Evolutionary conservation across 176 grass and related monocot species (phyloP).

Genomic region (Cymbopogon citratus): DNA sequence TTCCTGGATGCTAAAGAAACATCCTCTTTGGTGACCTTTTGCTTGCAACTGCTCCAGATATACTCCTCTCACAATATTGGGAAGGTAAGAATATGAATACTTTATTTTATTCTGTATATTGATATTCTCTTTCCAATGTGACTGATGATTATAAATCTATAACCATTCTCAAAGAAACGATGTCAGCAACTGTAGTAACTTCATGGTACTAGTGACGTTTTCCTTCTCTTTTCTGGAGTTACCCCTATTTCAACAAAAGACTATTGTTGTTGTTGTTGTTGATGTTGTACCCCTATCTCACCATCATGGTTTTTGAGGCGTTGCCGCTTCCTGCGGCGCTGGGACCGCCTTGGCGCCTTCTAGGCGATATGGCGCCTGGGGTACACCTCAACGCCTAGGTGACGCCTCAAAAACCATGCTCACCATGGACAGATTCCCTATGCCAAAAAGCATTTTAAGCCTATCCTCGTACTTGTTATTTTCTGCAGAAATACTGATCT

Average conservation of each 20-base stretch:
- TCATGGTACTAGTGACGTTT: background rate
- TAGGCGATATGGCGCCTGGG: too few species aligned
- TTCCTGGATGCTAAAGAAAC: slow-evolving; percentile 91
- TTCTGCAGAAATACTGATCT: background rate
- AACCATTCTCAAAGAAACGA: background rate
- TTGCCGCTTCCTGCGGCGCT: too few species aligned
- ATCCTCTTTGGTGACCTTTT: slow-evolving; percentile 83
- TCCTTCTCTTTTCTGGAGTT: background rate
- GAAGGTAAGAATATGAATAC: slow-evolving; percentile 50
- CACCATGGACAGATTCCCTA: background rate
- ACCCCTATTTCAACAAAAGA: too few species aligned
- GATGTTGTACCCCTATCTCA: background rate
- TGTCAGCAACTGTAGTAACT: too few species aligned
- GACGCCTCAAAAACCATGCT: too few species aligned
- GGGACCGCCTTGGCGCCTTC: too few species aligned
- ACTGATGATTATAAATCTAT: background rate
- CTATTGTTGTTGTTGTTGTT: too few species aligned
- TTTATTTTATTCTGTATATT: background rate
- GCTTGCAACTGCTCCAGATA: slow-evolving; percentile 80
- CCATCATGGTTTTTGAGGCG: background rate
- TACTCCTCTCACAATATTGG: slow-evolving; percentile 97
- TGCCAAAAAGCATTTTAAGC: background rate
- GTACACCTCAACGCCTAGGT: too few species aligned
- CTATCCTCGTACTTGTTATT: background rate
- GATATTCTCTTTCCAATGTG: background rate